Base-by-base conservation (phyloP, 306 rosid species). In the Alnus glutinosa region DNA sequence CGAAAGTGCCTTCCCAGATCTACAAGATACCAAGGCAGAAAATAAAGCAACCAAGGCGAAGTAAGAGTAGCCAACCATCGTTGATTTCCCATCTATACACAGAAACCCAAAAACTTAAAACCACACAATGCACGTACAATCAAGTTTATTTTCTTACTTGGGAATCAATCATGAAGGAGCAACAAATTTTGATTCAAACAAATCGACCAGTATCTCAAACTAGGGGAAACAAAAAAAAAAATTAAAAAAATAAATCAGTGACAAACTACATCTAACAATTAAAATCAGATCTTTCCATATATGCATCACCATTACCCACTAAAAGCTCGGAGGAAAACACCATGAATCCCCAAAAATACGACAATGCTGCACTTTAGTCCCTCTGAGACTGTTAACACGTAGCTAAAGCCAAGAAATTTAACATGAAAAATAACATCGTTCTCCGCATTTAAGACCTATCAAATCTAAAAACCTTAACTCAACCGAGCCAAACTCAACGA, bases 1-100 rank as follows among this genome's bases (percentile, higher is more conserved):
- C 54, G 70, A 16, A 70, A 39, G 48, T 14, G 46, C 0, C 71
- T 71, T 32, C 50, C 34, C 78, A 82, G 81, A 81, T 81, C 83
- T 63, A 59, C 12, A 32, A 59, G 18, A 73, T 52, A 14, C 49
- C 9, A 66, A 13, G 14, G 30, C 72, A 74, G 70, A 42, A 55
- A 64, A 16, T 1, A n/a, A 14, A 11, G 6, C 46, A 23, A 37
- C 37, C 1, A 55, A 49, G 7, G n/a, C 62, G 57, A 19, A 9
- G 18, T 5, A 50, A 16, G 68, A 69, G 19, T 50, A 7, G 15
- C 14, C 55, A 48, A 23, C 18, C 58, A 30, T 51, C 77, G 51
- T 62, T 59, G 30, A 55, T 61, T 48, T 64, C 74, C 42, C 14
- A 55, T 44, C 51, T 63, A n/a, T 15, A 30, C 23, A 57, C 72